Evolutionary conservation across 306 rosid species (phyloP), one percentile per base, ranked within the genome.

Genomic region (Hippophae gyantsensis): DNA sequence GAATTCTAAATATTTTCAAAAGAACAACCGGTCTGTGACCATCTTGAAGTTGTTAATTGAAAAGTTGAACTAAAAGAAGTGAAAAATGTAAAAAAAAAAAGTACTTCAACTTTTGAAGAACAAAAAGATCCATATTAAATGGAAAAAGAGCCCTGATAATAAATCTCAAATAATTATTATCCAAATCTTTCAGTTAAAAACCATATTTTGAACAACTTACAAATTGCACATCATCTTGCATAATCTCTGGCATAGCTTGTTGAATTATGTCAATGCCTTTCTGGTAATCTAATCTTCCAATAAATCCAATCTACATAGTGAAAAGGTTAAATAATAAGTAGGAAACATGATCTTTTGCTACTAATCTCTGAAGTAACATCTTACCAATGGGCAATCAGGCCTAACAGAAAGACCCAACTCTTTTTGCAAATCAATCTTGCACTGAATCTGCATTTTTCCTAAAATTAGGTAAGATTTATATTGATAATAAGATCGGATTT

Each of bases 271-370:
- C 86, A 23, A 89, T 89, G 54, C 97, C 97, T 70, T 89, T 89
- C 79, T 89, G 97, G 84, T 81, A 74, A 71, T 89, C 97, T 58
- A 89, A 74, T 61, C 95, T 69, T 69, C 97, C 97, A 60, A 89
- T 67, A 73, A 89, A 89, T 68, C 97, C 97, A 74, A 89, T 81
- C 97, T 89, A 76, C 68, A 57, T 62, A 56, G 67, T 62, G 63
- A 60, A 72, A 72, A 69, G 68, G 62, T 26, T 58, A 7, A 55
- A 72, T 51, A 73, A 65, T 49, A 52, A 52, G 38, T 50, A 55
- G 60, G 57, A 66, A 51, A 42, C 14, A 62, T 13, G 53, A 42
- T 56, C 43, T 26, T 61, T 57, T 48, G 50, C 45, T 7, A 43
- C 59, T 10, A 51, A 42, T 38, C 50, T 10, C 59, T 26, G 63